Evolutionary conservation across 2,329 filamentous ascomycete genomes (phyloP).

Genomic region (Lithohypha guttulata): DNA sequence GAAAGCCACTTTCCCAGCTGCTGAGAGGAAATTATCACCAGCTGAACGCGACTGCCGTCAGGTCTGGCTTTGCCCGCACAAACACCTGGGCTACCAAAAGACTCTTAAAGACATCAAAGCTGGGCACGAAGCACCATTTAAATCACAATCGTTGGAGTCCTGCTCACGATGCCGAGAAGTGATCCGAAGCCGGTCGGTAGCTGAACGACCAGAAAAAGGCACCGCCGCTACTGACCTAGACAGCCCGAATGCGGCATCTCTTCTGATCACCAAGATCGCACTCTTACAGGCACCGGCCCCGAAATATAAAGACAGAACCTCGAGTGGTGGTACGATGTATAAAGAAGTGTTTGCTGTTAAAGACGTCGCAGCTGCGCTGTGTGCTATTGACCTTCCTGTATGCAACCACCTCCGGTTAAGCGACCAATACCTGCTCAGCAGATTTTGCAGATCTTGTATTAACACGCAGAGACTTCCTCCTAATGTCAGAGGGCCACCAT

Average conservation of each 20-base stretch:
- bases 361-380: slow-evolving; percentile 19
- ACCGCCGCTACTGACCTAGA: slow-evolving; percentile 18
- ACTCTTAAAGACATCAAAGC: slow-evolving; percentile 19
- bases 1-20: slow-evolving; percentile 16
- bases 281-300: slow-evolving; percentile 20
- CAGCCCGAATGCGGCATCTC: slow-evolving; percentile 16
- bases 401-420: slow-evolving; percentile 21
- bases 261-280: slow-evolving; percentile 21
- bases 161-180: slow-evolving; percentile 21
- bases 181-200: slow-evolving; percentile 20
- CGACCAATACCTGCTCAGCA: slow-evolving; percentile 21
- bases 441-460: slow-evolving; percentile 22
- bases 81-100: slow-evolving; percentile 18
- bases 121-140: slow-evolving; percentile 20
- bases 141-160: slow-evolving; percentile 17
- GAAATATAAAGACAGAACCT: slow-evolving; percentile 15
- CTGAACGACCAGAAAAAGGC: slow-evolving; percentile 21
- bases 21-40: slow-evolving; percentile 15
- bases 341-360: slow-evolving; percentile 22
- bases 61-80: slow-evolving; percentile 22
- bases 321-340: slow-evolving; percentile 19
- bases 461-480: slow-evolving; percentile 21
- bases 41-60: slow-evolving; percentile 19
- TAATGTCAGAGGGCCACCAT: slow-evolving; percentile 19
- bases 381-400: slow-evolving; percentile 19